Evolutionary conservation across 352 stramenopile species (phyloP).

Genomic region (Globisporangium echinulatum): DNA sequence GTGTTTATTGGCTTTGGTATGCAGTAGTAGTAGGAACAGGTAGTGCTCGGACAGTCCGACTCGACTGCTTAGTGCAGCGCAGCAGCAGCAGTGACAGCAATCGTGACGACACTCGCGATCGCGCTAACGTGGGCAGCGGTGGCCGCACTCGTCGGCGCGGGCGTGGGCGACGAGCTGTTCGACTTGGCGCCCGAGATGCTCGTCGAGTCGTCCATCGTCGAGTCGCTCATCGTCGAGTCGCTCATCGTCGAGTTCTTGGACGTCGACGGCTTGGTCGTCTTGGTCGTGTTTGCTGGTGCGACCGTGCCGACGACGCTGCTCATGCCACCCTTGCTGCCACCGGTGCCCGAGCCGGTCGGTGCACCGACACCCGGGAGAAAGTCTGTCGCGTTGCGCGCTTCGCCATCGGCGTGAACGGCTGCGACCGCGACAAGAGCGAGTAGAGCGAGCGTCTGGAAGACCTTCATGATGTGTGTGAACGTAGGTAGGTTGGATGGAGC

Average conservation of each 20-base stretch:
- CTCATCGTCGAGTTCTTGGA: conserved; percentile 12
- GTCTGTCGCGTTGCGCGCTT: conserved; percentile 1
- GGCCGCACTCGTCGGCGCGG: conserved; percentile 2
- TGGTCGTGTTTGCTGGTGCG: conserved; percentile 1
- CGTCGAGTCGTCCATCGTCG: conserved; percentile 7
- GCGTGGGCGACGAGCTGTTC: conserved; percentile 12
- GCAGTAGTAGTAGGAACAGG: background rate
- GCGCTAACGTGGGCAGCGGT: conserved; percentile 8
- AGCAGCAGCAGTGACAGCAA: conserved; percentile 20
- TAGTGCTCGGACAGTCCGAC: background rate
- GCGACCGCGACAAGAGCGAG: conserved; percentile 3
- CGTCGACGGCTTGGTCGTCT: background rate
- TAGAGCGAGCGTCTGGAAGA: conserved; percentile 3
- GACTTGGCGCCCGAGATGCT: conserved; percentile 5
- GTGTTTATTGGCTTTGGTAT: background rate
- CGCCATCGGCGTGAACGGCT: background rate
- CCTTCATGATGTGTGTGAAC: conserved; percentile 6
- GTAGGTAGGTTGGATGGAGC: background rate
- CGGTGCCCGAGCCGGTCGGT: conserved; percentile 7
- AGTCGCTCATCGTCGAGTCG: conserved; percentile 6
- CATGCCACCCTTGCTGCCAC: conserved; percentile 1
- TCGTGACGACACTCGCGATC: conserved; percentile 13
- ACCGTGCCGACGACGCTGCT: conserved; percentile 9
- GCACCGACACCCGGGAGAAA: conserved; percentile 12
- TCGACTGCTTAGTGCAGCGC: conserved; percentile 1